Evolutionary conservation across 768 basidiomycete species (phyloP).

Genomic region (Lactarius quietus): DNA sequence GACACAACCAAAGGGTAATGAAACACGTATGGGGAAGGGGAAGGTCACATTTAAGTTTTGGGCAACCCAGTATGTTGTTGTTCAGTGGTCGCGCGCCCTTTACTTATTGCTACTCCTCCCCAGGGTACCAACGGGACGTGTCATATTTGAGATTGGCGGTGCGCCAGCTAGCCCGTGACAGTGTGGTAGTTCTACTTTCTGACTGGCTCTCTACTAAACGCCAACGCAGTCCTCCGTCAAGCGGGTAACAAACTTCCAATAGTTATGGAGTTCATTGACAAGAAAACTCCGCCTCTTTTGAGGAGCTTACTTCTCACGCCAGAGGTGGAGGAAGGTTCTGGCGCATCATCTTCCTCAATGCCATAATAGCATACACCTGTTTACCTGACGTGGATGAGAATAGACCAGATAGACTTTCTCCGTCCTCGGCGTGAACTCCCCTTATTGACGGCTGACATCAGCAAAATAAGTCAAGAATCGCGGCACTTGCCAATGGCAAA

Average conservation of each 20-base stretch:
- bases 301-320: slow-evolving; percentile 54
- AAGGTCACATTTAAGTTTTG: slow-evolving; percentile 98
- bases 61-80: slow-evolving; percentile 72
- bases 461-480: too few relatives aligned
- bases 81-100: not conserved
- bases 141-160: slow-evolving; percentile 93
- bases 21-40: slow-evolving; percentile 99
- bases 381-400: not conserved
- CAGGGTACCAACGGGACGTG: slow-evolving; percentile 84
- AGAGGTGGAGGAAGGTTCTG: slow-evolving; percentile 1
- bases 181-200: slow-evolving; percentile 41
- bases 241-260: slow-evolving; percentile 88
- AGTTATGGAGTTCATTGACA: slow-evolving; percentile 80
- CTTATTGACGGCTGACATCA: too few relatives aligned
- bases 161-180: slow-evolving; percentile 88
- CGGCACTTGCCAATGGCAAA: too few relatives aligned
- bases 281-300: slow-evolving; percentile 63
- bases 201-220: slow-evolving; percentile 5
- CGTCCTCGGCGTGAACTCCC: not conserved
- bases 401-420: not conserved
- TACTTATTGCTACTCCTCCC: not conserved
- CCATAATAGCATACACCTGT: slow-evolving; percentile 8
- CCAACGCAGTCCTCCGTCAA: slow-evolving; percentile 67
- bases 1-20: slow-evolving; percentile 68
- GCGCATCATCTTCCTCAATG: not conserved